phyloP scores from a whole-genome alignment of 140 eudicot genomes.

The Stevia rebaudiana region DNA sequence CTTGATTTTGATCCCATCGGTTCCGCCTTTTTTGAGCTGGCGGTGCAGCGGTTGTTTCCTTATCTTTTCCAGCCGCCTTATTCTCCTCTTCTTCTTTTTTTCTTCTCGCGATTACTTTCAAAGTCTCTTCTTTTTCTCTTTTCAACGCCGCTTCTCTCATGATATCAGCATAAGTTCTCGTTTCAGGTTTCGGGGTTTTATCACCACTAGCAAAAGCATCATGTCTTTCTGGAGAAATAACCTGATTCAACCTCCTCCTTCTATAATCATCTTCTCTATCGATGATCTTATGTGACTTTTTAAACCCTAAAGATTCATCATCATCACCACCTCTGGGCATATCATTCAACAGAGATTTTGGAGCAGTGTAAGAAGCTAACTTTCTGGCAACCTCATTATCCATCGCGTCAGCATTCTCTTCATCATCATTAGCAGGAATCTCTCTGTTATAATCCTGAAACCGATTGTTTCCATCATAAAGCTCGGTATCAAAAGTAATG shows the following conservation, averaged over 20 bases:
- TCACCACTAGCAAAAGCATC: slow-evolving; percentile 86
- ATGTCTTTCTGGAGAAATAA: slow-evolving; percentile 82
- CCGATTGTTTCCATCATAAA: slow-evolving; percentile 49
- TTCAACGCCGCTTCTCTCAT: slow-evolving; percentile 87
- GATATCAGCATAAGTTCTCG: slow-evolving; percentile 84
- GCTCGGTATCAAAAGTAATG: slow-evolving; percentile 66
- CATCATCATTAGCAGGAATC: slow-evolving; percentile 77
- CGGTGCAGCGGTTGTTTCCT: slow-evolving; percentile 37
- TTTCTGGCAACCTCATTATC: slow-evolving; percentile 66
- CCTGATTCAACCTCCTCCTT: slow-evolving; percentile 73
- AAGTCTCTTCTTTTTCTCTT: slow-evolving; percentile 71
- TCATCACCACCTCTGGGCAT: slow-evolving; percentile 58
- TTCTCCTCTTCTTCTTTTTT: slow-evolving; percentile 76
- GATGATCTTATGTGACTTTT: slow-evolving; percentile 50
- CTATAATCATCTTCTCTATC: slow-evolving; percentile 85
- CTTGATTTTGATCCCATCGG: slow-evolving; percentile 93
- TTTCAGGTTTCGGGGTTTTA: slow-evolving; percentile 82
- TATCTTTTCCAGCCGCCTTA: slow-evolving; percentile 51
- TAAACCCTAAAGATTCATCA: slow-evolving; percentile 49
- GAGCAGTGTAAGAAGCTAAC: slow-evolving; percentile 79
- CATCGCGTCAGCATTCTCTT: slow-evolving; percentile 53
- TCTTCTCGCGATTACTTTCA: slow-evolving; percentile 64
- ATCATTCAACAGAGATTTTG: slow-evolving; percentile 59
- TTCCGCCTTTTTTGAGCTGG: slow-evolving; percentile 76
- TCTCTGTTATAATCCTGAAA: slow-evolving; percentile 64